Base-by-base conservation (phyloP, 2,329 filamentous ascomycete species). In the Chrysoporthe puriensis region DNA sequence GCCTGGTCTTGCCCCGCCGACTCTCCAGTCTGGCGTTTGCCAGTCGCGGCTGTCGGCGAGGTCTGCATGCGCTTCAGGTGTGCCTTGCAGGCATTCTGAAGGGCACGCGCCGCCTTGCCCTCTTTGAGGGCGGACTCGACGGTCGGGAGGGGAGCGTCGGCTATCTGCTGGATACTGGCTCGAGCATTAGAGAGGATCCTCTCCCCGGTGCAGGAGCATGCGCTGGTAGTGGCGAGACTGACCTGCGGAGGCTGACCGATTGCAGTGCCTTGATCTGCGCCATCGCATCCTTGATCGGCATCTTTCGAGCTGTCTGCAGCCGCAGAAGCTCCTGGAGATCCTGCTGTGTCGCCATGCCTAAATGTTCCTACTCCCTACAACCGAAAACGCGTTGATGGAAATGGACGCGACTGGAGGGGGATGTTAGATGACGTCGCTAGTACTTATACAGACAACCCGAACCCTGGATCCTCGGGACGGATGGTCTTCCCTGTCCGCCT, bases 281-380 rank as follows among this genome's bases (percentile, higher is more conserved):
- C 82, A 90, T 86, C 36, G 87, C 87, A 64, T 83, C 82, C 76
- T 89, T 80, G 78, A 89, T 86, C 3, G 86, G 79, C 63, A 87
- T 77, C 73, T 87, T 89, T 64, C 86, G 85, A 59, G 83, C 81
- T 3, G 85, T 89, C 71, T 90, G 78, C 65, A 89, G 80, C 59
- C 86, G 86, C 64, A 90, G 79, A 18, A 90, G 82, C 73, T 88
- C 87, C 72, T 89, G 86, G 32, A 90, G 77, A 71, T 90, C 87
- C 69, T 86, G 82, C 70, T 88, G 85, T 1, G 83, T 80, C 8
- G 85, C 81, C 86, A 88, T 88, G 2, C 21, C 70, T 4, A 36
- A 36, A 13, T 52, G 43, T 40, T 21, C 16, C 11, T 40, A 8
- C 36, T 26, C 13, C 1, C 18, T 42, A 4, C 40, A 34, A 4